phyloP scores from a whole-genome alignment of 176 grass and related monocot species.

The Triticum timopheevii region DNA sequence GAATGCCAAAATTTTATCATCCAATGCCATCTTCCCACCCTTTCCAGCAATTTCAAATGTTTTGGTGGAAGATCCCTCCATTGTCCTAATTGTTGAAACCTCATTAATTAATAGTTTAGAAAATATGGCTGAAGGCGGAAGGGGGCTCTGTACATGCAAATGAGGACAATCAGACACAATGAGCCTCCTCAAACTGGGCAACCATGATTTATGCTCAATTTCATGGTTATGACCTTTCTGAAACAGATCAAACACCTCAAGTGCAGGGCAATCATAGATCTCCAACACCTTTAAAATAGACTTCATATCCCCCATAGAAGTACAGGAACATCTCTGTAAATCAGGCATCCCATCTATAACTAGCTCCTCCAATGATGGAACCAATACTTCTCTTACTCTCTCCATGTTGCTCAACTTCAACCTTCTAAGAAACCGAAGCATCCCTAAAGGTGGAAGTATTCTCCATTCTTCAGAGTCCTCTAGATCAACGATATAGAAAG shows the following conservation, averaged over 20 bases:
- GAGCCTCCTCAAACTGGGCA: too few relatives aligned
- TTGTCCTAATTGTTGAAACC: not conserved
- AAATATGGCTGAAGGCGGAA: not conserved
- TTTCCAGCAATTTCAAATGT: not conserved
- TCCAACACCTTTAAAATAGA: conserved; percentile 16
- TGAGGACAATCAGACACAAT: not conserved
- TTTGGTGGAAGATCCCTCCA: not conserved
- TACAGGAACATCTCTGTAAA: not conserved
- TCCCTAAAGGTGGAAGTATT: not conserved
- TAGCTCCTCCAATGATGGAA: conserved; percentile 30
- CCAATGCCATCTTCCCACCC: too few relatives aligned
- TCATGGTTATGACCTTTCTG: not conserved
- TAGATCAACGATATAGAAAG: not conserved
- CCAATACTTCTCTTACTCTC: not conserved
- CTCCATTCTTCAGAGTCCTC: not conserved
- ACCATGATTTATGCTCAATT: not conserved
- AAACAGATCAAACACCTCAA: conserved; percentile 1
- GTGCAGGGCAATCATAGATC: not conserved
- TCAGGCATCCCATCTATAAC: not conserved
- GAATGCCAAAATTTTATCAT: not conserved
- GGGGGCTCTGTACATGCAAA: not conserved
- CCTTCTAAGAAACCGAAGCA: not conserved
- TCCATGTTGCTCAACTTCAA: not conserved
- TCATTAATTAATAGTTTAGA: not conserved
- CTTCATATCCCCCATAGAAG: not conserved